Base-by-base conservation (phyloP, 2,329 filamentous ascomycete species). In the Beauveria asiatica region DNA sequence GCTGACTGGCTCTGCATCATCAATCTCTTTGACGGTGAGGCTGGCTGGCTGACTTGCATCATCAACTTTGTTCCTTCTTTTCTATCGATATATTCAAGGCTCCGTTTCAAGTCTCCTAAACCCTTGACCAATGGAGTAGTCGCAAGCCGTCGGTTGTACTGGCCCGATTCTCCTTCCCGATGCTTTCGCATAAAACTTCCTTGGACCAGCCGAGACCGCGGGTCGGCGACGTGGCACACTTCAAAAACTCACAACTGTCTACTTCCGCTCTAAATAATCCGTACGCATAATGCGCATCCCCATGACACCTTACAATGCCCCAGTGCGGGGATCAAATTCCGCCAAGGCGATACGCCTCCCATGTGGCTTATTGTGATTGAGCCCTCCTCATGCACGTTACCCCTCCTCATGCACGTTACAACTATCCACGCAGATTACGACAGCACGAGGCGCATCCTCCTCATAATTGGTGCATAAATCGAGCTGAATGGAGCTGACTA, bases 401-500 rank as follows among this genome's bases (percentile, higher is more conserved):
- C 10, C 10, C 10, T 33, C 30, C 10, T 33, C 30, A 33, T 33
- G 30, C 30, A 33, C 10, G 30, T 13, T 37, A 13, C 33, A 5
- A 37, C 10, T 33, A 25, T 42, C n/a, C 42, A 56, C n/a, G 27
- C 42, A 37, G 5, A 9, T 46, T 48, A 39, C 54, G 42, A 57
- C 42, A 57, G 10, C 19, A 57, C 25, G 54, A 46, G 42, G 54
- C 54, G 25, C 30, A 57, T 48, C 27, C 42, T 27, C 23, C 8
- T 13, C 19, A 17, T 48, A 30, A 57, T 57, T 46, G 42, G 54
- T 19, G 27, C 30, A 11, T 10, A 4, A 16, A 11, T 2, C 54
- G n/a, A 48, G 54, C 54, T 57, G 54, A 57, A 57, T 19, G 13
- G 19, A 48, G 54, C 54, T 57, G 54, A 49, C 19, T 17, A 21